phyloP scores from a whole-genome alignment of 1,139 yeast genomes.

The Zygosaccharomyces sapae region DNA sequence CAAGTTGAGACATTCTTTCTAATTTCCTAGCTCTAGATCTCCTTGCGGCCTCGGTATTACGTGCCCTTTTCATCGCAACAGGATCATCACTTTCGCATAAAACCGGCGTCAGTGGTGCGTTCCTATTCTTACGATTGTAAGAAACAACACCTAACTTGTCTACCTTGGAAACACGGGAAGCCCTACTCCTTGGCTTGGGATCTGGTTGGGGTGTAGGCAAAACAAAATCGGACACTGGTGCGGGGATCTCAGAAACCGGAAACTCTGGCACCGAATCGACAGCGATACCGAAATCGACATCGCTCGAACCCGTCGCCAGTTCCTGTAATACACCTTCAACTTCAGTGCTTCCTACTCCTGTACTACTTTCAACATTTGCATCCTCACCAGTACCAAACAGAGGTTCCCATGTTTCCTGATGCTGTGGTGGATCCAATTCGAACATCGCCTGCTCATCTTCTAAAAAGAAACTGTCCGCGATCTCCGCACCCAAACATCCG shows the following conservation, averaged over 20 bases:
- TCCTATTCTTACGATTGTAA: conserved; percentile 59
- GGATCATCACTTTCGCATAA: conserved; percentile 57
- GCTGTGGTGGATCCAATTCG: conserved; percentile 26
- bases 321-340: background rate
- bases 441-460: conserved; percentile 21
- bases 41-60: conserved; percentile 96
- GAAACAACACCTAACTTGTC: conserved; percentile 63
- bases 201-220: background rate
- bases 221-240: conserved; percentile 3
- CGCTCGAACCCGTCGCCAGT: background rate
- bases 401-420: conserved; percentile 4
- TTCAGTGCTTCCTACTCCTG: background rate
- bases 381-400: background rate
- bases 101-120: conserved; percentile 64
- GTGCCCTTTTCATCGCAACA: conserved; percentile 76
- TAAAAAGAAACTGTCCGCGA: background rate
- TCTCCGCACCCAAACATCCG: conserved; percentile 34
- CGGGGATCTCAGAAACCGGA: background rate
- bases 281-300: background rate
- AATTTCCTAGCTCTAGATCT: conserved; percentile 90
- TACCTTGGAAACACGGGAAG: conserved; percentile 32
- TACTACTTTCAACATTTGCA: background rate
- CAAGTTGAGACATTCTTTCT: conserved; percentile 82
- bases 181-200: conserved; percentile 25
- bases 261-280: background rate